Percentiles rank a stretch among this genome's conserved stretches.
These are phyloP conservation scores for Teratosphaeria viscida DNA, from an alignment of 2,329 filamentous ascomycete genomes.

Conservation along the genomic window DNA sequence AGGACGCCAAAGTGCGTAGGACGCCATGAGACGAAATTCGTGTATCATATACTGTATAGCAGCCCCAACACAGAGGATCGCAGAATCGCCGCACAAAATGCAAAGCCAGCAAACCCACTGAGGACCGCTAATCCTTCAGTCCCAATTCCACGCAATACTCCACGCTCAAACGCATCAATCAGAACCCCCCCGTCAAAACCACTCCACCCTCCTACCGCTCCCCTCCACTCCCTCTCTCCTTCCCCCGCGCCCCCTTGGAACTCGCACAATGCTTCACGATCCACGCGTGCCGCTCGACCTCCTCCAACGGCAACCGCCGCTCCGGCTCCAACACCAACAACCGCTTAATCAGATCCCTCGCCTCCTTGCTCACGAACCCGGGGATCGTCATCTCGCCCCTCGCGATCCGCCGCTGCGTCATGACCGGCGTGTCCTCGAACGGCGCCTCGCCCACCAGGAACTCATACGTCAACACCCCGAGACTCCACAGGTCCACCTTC, in stretches of 20 bases:
- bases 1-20: no score
- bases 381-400: slow-evolving; percentile 88
- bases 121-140: not conserved
- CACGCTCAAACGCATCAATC: not conserved
- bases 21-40: no score
- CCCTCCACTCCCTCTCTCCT: slow-evolving; percentile 32
- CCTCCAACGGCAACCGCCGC: slow-evolving; percentile 80
- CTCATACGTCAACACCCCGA: slow-evolving; percentile 92
- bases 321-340: slow-evolving; percentile 86
- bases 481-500: slow-evolving; percentile 92
- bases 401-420: slow-evolving; percentile 85
- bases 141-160: not conserved
- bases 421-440: slow-evolving; percentile 88
- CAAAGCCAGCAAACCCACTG: no score
- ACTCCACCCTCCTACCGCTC: not conserved
- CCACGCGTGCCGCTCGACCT: slow-evolving; percentile 87
- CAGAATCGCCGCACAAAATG: no score
- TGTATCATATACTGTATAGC: no score
- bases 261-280: slow-evolving; percentile 82
- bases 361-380: slow-evolving; percentile 80
- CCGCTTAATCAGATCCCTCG: slow-evolving; percentile 82
- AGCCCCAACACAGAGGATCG: no score
- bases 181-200: not conserved
- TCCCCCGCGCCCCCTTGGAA: slow-evolving; percentile 34
- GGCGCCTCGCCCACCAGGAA: slow-evolving; percentile 93